These are phyloP conservation scores for Acacia concinna DNA, from an alignment of 331 rosid species.

Conservation along the genomic window DNA sequence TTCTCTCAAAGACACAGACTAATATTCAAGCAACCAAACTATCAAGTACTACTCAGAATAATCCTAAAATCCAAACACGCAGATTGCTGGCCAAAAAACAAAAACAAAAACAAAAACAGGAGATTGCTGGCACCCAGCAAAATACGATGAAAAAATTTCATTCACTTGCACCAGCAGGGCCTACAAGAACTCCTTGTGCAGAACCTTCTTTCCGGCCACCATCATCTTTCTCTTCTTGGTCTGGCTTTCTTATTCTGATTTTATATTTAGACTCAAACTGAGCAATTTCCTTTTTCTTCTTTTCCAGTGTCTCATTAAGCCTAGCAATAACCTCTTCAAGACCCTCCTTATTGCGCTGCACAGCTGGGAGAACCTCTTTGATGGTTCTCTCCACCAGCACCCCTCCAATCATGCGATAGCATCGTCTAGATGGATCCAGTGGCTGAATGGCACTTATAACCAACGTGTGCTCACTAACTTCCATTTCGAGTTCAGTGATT, in stretches of 20 bases:
- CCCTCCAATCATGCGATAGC: conserved; percentile 95
- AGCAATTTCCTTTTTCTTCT: conserved; percentile 86
- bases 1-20: neutral
- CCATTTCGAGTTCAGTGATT: conserved; percentile 97
- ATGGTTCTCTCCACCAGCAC: conserved; percentile 97
- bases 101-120: no score
- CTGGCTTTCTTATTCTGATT: conserved; percentile 74
- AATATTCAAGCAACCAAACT: conserved; percentile 21
- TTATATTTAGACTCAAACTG: conserved; percentile 89
- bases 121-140: conserved; percentile 10
- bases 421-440: conserved; percentile 80
- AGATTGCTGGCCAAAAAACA: neutral
- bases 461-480: conserved; percentile 81
- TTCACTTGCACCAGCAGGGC: conserved; percentile 75
- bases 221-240: conserved; percentile 69
- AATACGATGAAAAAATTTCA: conserved; percentile 15
- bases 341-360: conserved; percentile 88
- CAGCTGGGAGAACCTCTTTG: conserved; percentile 93
- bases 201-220: conserved; percentile 77
- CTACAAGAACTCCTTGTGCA: conserved; percentile 95
- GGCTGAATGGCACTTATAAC: conserved; percentile 89
- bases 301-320: conserved; percentile 80
- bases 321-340: conserved; percentile 80
- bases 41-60: conserved; percentile 12
- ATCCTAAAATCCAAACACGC: conserved; percentile 3